Evolutionary conservation across 257 asterid species (phyloP).

Genomic region (Solanum ahanhuiri): DNA sequence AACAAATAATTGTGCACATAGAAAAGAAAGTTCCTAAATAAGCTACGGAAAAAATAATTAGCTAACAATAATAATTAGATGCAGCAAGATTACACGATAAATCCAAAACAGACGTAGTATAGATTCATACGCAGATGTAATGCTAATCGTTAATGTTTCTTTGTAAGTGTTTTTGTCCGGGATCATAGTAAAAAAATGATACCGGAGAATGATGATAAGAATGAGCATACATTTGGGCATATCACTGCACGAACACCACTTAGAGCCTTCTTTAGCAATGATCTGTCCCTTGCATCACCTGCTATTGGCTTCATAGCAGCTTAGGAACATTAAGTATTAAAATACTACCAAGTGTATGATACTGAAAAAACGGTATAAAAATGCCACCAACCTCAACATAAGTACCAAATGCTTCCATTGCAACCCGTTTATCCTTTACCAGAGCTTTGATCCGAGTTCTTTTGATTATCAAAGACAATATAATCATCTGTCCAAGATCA

Average conservation of each 20-base stretch:
- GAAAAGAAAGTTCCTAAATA: background rate
- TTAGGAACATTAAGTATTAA: background rate
- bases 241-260: constrained; percentile 75
- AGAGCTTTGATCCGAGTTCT: constrained; percentile 69
- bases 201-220: background rate
- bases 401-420: constrained; percentile 93
- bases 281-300: constrained; percentile 50
- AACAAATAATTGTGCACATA: background rate
- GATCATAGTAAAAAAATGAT: background rate
- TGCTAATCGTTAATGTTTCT: background rate
- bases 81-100: background rate
- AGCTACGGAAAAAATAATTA: background rate
- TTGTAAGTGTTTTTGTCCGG: background rate
- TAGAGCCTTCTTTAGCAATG: constrained; percentile 62
- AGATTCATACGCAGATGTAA: background rate
- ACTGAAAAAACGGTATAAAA: background rate
- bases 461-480: constrained; percentile 71
- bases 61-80: background rate
- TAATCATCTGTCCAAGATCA: constrained; percentile 53
- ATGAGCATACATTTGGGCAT: constrained; percentile 53
- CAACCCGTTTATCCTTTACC: constrained; percentile 79
- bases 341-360: background rate
- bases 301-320: constrained; percentile 47
- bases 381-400: constrained; percentile 74
- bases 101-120: background rate